These are phyloP conservation scores for Xylariaceae sp. DNA, from an alignment of 2,329 filamentous ascomycete species.

Conservation along the genomic window DNA sequence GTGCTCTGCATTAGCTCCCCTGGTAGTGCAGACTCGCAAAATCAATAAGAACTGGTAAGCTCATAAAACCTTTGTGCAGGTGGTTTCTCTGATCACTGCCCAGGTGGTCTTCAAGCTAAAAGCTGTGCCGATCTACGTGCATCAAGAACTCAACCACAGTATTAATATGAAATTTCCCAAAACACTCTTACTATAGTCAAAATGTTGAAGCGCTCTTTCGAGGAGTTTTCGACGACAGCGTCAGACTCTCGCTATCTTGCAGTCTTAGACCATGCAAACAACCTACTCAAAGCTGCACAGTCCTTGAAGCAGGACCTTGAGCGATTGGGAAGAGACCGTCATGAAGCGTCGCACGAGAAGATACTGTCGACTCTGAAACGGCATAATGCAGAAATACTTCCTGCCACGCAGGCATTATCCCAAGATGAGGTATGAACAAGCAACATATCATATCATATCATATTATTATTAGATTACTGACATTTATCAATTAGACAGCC, in stretches of 20 bases:
- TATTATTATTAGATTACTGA: conserved; percentile 11
- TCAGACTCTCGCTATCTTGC: conserved; percentile 15
- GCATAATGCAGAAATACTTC: conserved; percentile 36
- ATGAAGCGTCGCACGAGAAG: conserved; percentile 21
- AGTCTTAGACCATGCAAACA: conserved; percentile 46
- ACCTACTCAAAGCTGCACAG: conserved; percentile 48
- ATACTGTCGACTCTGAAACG: conserved; percentile 30
- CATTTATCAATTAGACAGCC: conserved; percentile 11
- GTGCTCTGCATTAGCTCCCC: background rate
- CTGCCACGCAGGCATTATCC: conserved; percentile 29
- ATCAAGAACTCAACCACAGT: too few species aligned
- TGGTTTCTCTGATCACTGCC: background rate
- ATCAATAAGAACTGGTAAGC: background rate
- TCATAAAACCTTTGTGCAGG: conserved; percentile 4
- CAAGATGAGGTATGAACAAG: conserved; percentile 31
- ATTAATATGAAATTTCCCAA: too few species aligned
- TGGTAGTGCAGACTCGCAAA: background rate
- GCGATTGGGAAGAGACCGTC: conserved; percentile 28
- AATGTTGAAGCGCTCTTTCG: conserved; percentile 50
- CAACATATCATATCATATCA: background rate
- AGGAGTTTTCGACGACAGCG: conserved; percentile 33
- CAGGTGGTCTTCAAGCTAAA: too few species aligned
- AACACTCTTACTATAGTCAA: too few species aligned
- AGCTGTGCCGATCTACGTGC: too few species aligned
- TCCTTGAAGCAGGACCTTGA: conserved; percentile 44